phyloP scores from a whole-genome alignment of 176 grass and related monocot genomes.

The Carex parvula region DNA sequence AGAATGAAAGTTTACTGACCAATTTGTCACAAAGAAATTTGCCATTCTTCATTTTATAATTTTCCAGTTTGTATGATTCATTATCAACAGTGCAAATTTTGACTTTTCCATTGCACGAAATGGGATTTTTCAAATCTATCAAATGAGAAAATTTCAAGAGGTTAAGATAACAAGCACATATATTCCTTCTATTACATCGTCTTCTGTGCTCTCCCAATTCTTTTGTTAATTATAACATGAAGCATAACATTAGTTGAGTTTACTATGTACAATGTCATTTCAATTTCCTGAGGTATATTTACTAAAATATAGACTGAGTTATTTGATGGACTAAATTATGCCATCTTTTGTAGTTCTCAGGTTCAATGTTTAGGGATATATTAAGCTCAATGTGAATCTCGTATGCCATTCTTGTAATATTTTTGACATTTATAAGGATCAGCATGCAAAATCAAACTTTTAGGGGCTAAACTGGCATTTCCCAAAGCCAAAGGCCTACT shows the following conservation, averaged over 20 bases:
- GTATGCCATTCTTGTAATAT: not conserved
- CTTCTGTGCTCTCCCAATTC: not conserved
- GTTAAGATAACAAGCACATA: not conserved
- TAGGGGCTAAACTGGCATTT: not conserved
- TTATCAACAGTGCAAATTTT: not conserved
- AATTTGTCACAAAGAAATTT: not conserved
- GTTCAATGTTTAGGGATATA: not conserved
- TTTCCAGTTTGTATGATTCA: not conserved
- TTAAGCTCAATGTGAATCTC: not conserved
- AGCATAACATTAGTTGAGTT: not conserved
- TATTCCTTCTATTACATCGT: not conserved
- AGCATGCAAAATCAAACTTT: not conserved
- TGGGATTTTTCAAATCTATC: not conserved
- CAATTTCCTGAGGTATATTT: not conserved
- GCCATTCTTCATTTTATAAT: not conserved
- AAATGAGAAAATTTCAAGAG: slow-evolving; percentile 4
- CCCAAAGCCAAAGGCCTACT: not conserved
- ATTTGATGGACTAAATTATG: not conserved
- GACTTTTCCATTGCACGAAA: not conserved
- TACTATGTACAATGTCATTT: not conserved
- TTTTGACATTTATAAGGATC: not conserved
- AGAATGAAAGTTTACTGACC: not conserved
- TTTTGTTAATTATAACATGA: slow-evolving; percentile 7
- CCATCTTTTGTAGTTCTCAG: not conserved
- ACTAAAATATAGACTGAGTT: not conserved